Evolutionary conservation across 306 rosid species (phyloP), one percentile per base, ranked within the genome.

Genomic region (Macrotyloma uniflorum): DNA sequence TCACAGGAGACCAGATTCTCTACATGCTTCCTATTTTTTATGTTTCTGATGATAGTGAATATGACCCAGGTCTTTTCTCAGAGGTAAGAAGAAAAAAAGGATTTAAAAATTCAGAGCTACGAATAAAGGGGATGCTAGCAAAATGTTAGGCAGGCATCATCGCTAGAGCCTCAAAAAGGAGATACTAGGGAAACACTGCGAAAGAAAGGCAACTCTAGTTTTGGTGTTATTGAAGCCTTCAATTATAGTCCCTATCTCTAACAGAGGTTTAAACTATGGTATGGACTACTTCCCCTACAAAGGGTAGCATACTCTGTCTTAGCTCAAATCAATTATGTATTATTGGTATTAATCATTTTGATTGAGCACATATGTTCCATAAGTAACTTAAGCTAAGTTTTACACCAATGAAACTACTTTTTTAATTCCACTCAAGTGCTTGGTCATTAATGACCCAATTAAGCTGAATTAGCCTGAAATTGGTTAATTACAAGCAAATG

Each of bases 151-250:
- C n/a, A n/a, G n/a, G n/a, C n/a, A n/a, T n/a, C n/a, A n/a, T n/a
- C n/a, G n/a, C n/a, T n/a, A n/a, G n/a, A n/a, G n/a, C n/a, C n/a
- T n/a, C n/a, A n/a, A n/a, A n/a, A n/a, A n/a, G n/a, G n/a, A n/a
- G n/a, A n/a, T n/a, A n/a, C n/a, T n/a, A n/a, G n/a, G n/a, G n/a
- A n/a, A n/a, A n/a, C n/a, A n/a, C n/a, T n/a, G n/a, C n/a, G n/a
- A n/a, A 83, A 72, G 58, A 82, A 79, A 67, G 55, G 73, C 65
- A 77, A 75, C 64, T 82, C 62, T 73, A 61, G 47, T 74, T 62
- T 74, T 78, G 40, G 40, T 77, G 77, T 32, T 5, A 70, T 47
- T 61, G 32, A 77, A 38, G 19, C 38, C 67, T 51, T 68, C 8
- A 36, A 36, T 66, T 65, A 19, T 51, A 64, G 38, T 73, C 28